Evolutionary conservation across 208 protist species (phyloP).

Genomic region (Crithidia acanthocephali): DNA sequence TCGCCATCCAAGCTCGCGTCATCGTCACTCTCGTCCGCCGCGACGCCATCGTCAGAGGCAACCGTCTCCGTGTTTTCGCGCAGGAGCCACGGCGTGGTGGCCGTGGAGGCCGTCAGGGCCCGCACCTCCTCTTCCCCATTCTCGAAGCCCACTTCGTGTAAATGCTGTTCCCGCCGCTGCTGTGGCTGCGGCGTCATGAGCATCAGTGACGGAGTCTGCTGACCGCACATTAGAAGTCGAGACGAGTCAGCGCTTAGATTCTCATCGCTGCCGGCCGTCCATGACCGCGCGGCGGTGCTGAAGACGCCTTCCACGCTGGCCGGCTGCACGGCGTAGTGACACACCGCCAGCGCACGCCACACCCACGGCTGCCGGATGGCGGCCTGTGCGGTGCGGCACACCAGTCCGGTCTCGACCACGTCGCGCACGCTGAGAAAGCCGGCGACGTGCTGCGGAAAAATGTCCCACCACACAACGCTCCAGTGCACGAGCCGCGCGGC

Average conservation of each 20-base stretch:
- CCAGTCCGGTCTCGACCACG: conserved; percentile 21
- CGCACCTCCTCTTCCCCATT: neutral
- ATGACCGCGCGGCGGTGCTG: conserved; percentile 6
- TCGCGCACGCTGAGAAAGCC: conserved; percentile 37
- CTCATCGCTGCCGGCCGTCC: too few species aligned
- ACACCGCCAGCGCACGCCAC: conserved; percentile 37
- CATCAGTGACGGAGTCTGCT: neutral
- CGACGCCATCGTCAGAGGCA: conserved; percentile 5
- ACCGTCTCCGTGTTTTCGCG: neutral
- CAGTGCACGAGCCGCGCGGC: neutral
- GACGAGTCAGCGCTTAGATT: too few species aligned
- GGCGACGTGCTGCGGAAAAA: conserved; percentile 37
- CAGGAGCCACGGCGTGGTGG: conserved; percentile 11
- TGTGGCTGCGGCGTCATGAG: neutral
- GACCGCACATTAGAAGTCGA: neutral
- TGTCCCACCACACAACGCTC: conserved; percentile 35
- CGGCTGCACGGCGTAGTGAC: conserved; percentile 22
- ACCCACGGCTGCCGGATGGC: conserved; percentile 34
- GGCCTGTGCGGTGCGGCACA: conserved; percentile 19
- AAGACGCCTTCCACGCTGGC: conserved; percentile 22
- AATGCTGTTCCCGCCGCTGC: neutral
- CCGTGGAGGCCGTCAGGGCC: neutral
- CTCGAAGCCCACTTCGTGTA: too few species aligned
- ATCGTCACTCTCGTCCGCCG: neutral
- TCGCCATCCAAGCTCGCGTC: neutral